These are phyloP conservation scores for Entomortierella chlamydospora DNA, from an alignment of 192 early-diverging fungal species.

Conservation along the genomic window DNA sequence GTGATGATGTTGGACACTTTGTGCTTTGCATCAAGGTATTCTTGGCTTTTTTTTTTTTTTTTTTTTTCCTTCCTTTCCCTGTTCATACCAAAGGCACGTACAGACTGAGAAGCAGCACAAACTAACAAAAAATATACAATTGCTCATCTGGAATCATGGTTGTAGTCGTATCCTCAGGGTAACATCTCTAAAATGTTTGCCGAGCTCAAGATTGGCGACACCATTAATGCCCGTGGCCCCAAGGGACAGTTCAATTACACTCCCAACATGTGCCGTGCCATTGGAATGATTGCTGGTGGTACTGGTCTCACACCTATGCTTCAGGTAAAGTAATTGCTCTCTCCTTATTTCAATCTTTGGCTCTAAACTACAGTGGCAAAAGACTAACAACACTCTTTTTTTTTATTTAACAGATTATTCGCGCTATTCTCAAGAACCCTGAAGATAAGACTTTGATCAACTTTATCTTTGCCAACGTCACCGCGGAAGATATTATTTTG, in stretches of 20 bases:
- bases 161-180: constrained; percentile 84
- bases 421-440: constrained; percentile 86
- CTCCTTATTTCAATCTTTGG: too few relatives aligned
- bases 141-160: not conserved
- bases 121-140: not conserved
- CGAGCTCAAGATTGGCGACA: constrained; percentile 78
- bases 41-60: too few relatives aligned
- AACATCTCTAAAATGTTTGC: constrained; percentile 82
- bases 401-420: constrained; percentile 72
- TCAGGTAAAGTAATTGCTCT: constrained; percentile 63
- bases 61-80: too few relatives aligned
- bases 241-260: constrained; percentile 91
- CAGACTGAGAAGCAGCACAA: too few relatives aligned
- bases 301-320: constrained; percentile 98
- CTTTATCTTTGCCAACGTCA: constrained; percentile 95
- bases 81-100: not conserved
- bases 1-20: constrained; percentile 89
- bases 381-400: not conserved
- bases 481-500: constrained; percentile 88
- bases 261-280: constrained; percentile 78
- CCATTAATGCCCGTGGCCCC: constrained; percentile 83
- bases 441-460: constrained; percentile 87
- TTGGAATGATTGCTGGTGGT: constrained; percentile 96
- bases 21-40: constrained; percentile 91
- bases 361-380: too few relatives aligned